Conservation (phyloP, 2,329 filamentous ascomycete species). For the Elsinoe batatas region DNA sequence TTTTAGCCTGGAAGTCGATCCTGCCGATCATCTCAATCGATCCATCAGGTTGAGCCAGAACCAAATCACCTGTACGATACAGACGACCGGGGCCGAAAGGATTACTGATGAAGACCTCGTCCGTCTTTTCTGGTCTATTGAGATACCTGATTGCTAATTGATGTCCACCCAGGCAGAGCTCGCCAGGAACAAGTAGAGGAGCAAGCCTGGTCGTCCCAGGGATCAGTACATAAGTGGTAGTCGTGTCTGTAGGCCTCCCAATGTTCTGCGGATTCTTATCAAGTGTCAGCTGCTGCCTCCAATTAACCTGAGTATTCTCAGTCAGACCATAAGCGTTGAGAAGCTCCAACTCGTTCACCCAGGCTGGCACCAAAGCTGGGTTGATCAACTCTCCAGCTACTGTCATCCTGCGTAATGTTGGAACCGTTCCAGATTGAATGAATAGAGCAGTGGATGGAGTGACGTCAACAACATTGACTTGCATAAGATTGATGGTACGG, state of each 20-base stretch:
- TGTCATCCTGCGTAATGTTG: background rate
- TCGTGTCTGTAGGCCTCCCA: background rate
- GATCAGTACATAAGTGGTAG: background rate
- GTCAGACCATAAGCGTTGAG: background rate
- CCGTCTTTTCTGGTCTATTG: slow-evolving; percentile 22
- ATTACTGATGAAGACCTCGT: slow-evolving; percentile 24
- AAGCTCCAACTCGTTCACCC: background rate
- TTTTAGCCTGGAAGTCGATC: slow-evolving; percentile 66
- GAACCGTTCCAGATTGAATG: background rate
- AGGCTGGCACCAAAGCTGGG: background rate
- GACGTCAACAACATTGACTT: background rate
- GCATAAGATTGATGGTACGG: background rate
- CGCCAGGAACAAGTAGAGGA: slow-evolving; percentile 24
- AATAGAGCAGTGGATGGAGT: background rate
- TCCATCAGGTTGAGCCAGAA: slow-evolving; percentile 62
- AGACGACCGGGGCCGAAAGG: slow-evolving; percentile 16
- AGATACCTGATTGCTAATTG: slow-evolving; percentile 37
- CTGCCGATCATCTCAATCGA: slow-evolving; percentile 60
- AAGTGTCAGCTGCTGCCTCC: background rate
- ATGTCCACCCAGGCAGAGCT: slow-evolving; percentile 37
- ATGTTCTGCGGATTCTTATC: background rate
- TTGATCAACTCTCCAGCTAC: background rate
- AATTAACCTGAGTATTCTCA: background rate
- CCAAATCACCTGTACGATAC: slow-evolving; percentile 32
- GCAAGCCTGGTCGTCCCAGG: background rate